These are phyloP conservation scores for Stenogyne calaminthoides DNA, from an alignment of 305 asterid genomes.

Conservation along the genomic window DNA sequence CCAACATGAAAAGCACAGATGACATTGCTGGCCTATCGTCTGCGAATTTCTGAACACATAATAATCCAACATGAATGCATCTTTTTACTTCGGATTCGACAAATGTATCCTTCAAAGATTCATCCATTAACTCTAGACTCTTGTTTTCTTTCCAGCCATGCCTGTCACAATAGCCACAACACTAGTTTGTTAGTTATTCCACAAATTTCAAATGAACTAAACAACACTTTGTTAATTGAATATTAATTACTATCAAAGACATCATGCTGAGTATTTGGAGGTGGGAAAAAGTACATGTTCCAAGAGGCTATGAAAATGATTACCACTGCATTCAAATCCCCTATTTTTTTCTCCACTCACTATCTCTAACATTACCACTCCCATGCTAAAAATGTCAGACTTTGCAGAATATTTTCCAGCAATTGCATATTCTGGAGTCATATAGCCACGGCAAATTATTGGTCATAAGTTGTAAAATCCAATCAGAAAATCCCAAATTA, in stretches of 20 bases:
- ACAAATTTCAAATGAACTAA: neutral
- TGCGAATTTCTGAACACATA: neutral
- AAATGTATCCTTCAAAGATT: slow-evolving; percentile 11
- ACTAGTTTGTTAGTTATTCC: neutral
- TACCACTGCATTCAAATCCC: slow-evolving; percentile 18
- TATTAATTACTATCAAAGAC: too few relatives aligned
- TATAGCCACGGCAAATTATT: neutral
- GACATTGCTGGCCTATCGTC: neutral
- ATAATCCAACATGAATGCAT: neutral
- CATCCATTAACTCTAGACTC: slow-evolving; percentile 28
- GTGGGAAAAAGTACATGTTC: slow-evolving; percentile 32
- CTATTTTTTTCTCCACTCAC: slow-evolving; percentile 41
- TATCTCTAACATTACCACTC: slow-evolving; percentile 41
- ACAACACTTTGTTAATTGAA: too few relatives aligned
- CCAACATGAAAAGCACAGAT: neutral
- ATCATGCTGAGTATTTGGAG: neutral
- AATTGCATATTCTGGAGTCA: slow-evolving; percentile 5
- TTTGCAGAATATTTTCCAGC: neutral
- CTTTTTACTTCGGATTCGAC: neutral
- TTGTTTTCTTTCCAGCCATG: neutral
- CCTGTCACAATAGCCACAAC: slow-evolving; percentile 5
- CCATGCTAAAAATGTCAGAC: slow-evolving; percentile 37
- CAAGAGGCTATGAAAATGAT: slow-evolving; percentile 34
- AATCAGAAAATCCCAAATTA: neutral
- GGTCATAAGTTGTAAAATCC: neutral